Base-by-base conservation (phyloP, 2,329 filamentous ascomycete genomes). In the Ophiosphaerella korrae region DNA sequence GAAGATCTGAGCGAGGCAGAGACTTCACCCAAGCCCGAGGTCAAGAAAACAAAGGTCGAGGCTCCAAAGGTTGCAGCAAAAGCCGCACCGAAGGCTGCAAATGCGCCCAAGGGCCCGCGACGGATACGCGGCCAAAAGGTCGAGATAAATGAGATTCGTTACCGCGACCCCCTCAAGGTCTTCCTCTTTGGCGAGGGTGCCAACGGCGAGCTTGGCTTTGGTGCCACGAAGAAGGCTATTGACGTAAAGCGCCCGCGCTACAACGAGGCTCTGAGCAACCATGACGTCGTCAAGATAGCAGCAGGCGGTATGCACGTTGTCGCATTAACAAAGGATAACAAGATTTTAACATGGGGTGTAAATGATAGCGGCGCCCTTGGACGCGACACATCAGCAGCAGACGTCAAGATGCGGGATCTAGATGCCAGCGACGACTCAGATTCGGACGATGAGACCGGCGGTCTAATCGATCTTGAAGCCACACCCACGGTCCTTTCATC, bases 361-460 rank as follows among this genome's bases (percentile, higher is more conserved):
- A 94, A 94, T 69, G 90, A 95, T 67, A 86, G 92, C 67, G 88
- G 88, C 56, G 89, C 90, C 7, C 81, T 95, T 33, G 90, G 90
- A 36, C 82, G 90, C 67, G 83, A 89, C 67, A 92, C 88, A 3
- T 77, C 76, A 11, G 88, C 86, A 81, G 68, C 56, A 4, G 83
- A 87, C 2, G 87, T 87, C 42, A 85, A 84, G 45, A 74, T 81
- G 63, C 78, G 77, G 57, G 80, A 83, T 50, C 76, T 82, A 42
- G 77, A 79, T 35, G 77, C 75, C 11, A 72, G 83, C 48, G 83
- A 84, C 3, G 70, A 72, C 47, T 72, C 70, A 0, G 71, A 74
- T 48, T 73, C 70, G 0, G 82, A 80, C 7, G 80, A 79, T 40
- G 80, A 82, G 26, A 82, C 84, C 12, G 84, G 86, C 34, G 86